Percentiles rank a stretch among this genome's conserved stretches.
Evolutionary conservation across 2,329 filamentous ascomycete species (phyloP).

Genomic region (Hypoxylon sp.): DNA sequence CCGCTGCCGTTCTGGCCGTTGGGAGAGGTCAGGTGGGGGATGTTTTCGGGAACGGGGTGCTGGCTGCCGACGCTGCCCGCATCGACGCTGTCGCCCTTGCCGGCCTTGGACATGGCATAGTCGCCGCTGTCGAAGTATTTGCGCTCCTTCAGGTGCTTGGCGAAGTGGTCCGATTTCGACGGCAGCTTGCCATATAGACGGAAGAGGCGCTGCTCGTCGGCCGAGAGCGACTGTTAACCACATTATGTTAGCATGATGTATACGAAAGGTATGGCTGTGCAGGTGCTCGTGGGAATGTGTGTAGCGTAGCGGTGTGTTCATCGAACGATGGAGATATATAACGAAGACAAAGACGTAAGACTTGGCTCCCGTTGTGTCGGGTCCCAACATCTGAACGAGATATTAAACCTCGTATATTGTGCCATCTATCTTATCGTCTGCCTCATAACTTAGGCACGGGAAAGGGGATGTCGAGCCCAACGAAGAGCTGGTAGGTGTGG

Average conservation of each 20-base stretch:
- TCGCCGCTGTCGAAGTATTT: constrained; percentile 99
- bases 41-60: constrained; percentile 95
- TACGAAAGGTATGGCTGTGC: background rate
- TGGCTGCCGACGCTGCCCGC: constrained; percentile 94
- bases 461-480: constrained; percentile 29
- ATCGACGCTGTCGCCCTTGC: constrained; percentile 94
- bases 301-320: constrained; percentile 32
- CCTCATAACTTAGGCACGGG: constrained; percentile 25
- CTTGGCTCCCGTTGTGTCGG: background rate
- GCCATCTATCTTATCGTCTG: constrained; percentile 1
- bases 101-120: constrained; percentile 96
- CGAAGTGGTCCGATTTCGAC: constrained; percentile 93
- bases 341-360: constrained; percentile 27
- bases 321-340: constrained; percentile 7
- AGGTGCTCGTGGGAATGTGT: background rate
- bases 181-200: constrained; percentile 98
- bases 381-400: background rate
- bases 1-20: constrained; percentile 56
- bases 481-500: constrained; percentile 25
- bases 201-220: constrained; percentile 96
- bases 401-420: constrained; percentile 4
- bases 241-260: constrained; percentile 21
- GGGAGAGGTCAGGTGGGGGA: constrained; percentile 86
- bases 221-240: constrained; percentile 79
- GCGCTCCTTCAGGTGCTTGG: constrained; percentile 99